Conservation (phyloP, 208 protist species). For the Acanthamoeba castellanii region DNA sequence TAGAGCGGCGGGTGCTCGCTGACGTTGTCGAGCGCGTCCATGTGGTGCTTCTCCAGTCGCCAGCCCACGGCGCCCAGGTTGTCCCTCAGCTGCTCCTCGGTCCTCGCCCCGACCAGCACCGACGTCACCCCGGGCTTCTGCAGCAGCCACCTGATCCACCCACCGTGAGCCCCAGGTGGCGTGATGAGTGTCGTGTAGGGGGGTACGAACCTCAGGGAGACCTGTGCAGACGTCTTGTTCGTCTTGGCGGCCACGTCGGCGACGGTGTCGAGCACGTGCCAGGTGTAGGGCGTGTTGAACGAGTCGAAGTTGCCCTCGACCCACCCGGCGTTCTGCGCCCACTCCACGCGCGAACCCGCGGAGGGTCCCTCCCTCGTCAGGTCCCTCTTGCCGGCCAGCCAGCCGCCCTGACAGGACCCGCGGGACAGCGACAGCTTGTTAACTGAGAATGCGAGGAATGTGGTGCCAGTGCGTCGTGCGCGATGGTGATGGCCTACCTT, state of each 20-base stretch:
- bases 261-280: constrained; percentile 29
- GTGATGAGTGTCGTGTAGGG: no score
- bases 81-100: constrained; percentile 8
- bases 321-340: constrained; percentile 49
- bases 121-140: constrained; percentile 47
- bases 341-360: constrained; percentile 9
- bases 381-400: constrained; percentile 27
- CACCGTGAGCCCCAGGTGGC: not conserved
- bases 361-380: not conserved
- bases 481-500: not conserved
- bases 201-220: not conserved
- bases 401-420: not conserved
- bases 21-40: constrained; percentile 15
- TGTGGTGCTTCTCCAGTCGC: not conserved
- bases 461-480: not conserved
- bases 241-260: constrained; percentile 8
- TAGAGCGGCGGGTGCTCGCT: constrained; percentile 10
- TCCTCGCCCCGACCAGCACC: not conserved
- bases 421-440: not conserved
- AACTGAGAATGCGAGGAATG: no score
- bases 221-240: constrained; percentile 16
- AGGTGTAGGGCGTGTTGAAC: constrained; percentile 6
- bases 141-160: not conserved
- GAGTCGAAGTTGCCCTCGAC: not conserved
- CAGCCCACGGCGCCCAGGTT: constrained; percentile 63